phyloP scores from a whole-genome alignment of 495 filamentous ascomycete species.

The Neurospora sublineolata region DNA sequence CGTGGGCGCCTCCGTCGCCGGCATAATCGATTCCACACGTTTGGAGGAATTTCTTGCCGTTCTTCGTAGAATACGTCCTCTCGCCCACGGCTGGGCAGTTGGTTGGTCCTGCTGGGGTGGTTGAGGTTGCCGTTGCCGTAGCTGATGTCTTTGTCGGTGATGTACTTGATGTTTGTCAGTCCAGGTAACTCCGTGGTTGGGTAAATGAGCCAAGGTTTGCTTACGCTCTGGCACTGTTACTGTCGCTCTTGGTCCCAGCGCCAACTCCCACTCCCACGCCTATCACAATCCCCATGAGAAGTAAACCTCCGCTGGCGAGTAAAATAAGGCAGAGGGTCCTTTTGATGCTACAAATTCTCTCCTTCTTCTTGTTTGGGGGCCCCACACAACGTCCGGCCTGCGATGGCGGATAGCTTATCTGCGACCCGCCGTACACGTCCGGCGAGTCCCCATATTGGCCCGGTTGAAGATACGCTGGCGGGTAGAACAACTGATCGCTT shows the following conservation, averaged over 20 bases:
- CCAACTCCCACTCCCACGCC: constrained; percentile 14
- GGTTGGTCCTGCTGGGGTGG: background rate
- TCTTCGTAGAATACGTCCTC: constrained; percentile 2
- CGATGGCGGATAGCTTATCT: background rate
- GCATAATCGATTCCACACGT: constrained; percentile 15
- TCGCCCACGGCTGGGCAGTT: constrained; percentile 6
- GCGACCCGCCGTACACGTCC: background rate
- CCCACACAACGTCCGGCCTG: background rate
- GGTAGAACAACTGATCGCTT: background rate
- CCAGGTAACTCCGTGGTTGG: background rate
- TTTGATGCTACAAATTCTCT: constrained; percentile 8
- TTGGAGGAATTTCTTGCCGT: constrained; percentile 7
- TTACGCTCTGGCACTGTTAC: background rate
- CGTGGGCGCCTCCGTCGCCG: constrained; percentile 5
- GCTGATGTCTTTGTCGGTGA: background rate
- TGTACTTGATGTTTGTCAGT: background rate
- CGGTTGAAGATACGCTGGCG: background rate
- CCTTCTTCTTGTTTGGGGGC: background rate
- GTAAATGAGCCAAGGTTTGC: background rate
- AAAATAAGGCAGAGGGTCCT: constrained; percentile 6
- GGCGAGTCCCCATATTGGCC: background rate
- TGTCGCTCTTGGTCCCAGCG: constrained; percentile 1
- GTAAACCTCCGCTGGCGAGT: constrained; percentile 2
- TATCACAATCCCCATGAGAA: constrained; percentile 10
- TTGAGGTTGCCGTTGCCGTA: background rate